These are phyloP conservation scores for Curvularia sp. DNA, from an alignment of 2,329 filamentous ascomycete genomes.

Conservation along the genomic window DNA sequence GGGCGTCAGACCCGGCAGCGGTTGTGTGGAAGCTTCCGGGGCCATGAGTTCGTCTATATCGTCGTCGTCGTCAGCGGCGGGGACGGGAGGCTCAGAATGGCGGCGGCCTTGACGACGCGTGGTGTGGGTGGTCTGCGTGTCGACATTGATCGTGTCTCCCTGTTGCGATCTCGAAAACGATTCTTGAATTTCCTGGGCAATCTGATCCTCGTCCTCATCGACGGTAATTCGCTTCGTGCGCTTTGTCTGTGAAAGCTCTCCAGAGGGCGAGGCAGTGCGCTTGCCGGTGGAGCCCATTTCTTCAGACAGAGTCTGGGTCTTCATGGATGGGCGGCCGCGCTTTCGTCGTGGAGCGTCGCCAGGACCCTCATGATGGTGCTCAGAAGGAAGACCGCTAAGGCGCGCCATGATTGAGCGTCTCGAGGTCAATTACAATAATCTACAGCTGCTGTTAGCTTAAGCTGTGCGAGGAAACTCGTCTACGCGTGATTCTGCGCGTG, in stretches of 20 bases:
- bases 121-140: constrained; percentile 22
- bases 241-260: constrained; percentile 39
- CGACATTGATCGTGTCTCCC: constrained; percentile 26
- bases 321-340: constrained; percentile 36
- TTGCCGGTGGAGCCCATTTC: constrained; percentile 32
- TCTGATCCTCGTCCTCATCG: constrained; percentile 42
- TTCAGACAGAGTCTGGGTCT: constrained; percentile 32
- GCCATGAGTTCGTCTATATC: constrained; percentile 27
- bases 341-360: constrained; percentile 44
- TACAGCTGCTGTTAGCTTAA: constrained; percentile 3
- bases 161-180: constrained; percentile 37
- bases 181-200: constrained; percentile 43
- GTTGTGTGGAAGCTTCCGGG: constrained; percentile 36
- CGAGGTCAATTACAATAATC: background rate
- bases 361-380: constrained; percentile 47
- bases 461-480: background rate
- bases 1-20: constrained; percentile 40
- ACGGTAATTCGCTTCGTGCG: constrained; percentile 42
- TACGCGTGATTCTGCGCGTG: constrained; percentile 9
- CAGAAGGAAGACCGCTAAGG: constrained; percentile 44
- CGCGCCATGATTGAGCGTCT: constrained; percentile 40
- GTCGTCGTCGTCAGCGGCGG: constrained; percentile 23
- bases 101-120: constrained; percentile 38
- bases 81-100: constrained; percentile 45
- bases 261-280: constrained; percentile 39